Percentiles rank a stretch among this genome's conserved stretches.
These are phyloP conservation scores for Apiotrichum siamense DNA, from an alignment of 1,284 basidiomycete genomes.

Conservation along the genomic window DNA sequence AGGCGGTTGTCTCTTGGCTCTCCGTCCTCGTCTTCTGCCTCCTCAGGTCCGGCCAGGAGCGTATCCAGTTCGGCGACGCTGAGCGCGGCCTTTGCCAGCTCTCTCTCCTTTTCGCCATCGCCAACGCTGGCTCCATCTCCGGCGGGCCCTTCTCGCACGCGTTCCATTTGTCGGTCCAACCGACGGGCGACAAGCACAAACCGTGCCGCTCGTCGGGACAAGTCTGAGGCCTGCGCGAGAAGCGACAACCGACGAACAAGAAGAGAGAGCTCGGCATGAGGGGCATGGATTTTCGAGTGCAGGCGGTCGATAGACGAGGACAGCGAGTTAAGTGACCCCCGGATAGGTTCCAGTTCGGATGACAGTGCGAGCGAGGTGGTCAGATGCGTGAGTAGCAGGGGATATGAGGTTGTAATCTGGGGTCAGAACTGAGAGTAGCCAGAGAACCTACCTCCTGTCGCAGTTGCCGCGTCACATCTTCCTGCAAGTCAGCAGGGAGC, in stretches of 20 bases:
- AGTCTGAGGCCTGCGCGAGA: conserved; percentile 70
- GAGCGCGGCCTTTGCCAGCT: conserved; percentile 81
- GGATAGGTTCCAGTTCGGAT: conserved; percentile 42
- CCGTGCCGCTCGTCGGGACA: conserved; percentile 71
- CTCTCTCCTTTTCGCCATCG: conserved; percentile 74
- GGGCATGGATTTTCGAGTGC: conserved; percentile 72
- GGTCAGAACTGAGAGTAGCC: not conserved
- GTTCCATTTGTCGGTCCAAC: conserved; percentile 70
- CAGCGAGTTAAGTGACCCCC: conserved; percentile 34
- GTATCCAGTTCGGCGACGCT: conserved; percentile 72
- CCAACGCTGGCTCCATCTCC: conserved; percentile 21
- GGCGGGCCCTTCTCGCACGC: conserved; percentile 48
- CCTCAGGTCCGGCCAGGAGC: conserved; percentile 1
- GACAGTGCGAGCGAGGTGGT: conserved; percentile 62
- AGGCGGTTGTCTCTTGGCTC: conserved; percentile 5
- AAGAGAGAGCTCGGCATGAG: conserved; percentile 65
- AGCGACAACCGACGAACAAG: conserved; percentile 67
- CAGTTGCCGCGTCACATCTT: conserved; percentile 81
- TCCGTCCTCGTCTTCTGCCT: conserved; percentile 1
- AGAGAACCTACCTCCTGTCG: conserved; percentile 65
- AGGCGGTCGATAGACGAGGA: conserved; percentile 54
- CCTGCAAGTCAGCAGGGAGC: conserved; percentile 39
- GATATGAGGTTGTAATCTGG: conserved; percentile 48
- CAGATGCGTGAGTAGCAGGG: conserved; percentile 47
- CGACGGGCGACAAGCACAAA: conserved; percentile 74